Percentiles rank a stretch among this genome's conserved stretches.
Conservation (phyloP, 495 filamentous ascomycete species). For the Xylaria telfairii region DNA sequence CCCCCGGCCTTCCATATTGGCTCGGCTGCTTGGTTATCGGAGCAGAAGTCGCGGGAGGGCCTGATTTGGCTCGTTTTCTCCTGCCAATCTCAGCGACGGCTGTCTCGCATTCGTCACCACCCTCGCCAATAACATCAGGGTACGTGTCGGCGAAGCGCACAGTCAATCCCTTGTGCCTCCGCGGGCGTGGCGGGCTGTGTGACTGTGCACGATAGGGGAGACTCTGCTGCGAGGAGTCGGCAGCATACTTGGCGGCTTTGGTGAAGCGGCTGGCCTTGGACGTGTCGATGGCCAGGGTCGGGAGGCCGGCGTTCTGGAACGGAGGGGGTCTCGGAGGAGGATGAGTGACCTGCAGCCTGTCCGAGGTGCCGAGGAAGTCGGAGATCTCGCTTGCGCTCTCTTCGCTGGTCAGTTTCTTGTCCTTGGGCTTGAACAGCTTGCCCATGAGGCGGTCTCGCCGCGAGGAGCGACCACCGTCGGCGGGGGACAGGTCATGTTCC, state of each 20-base stretch:
- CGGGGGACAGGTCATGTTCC: constrained; percentile 50
- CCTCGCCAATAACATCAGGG: constrained; percentile 83
- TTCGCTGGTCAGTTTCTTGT: constrained; percentile 49
- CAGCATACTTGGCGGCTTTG: constrained; percentile 45
- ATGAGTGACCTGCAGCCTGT: constrained; percentile 49
- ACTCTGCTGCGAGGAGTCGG: constrained; percentile 41
- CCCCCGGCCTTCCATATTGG: constrained; percentile 31
- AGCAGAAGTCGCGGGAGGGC: constrained; percentile 34
- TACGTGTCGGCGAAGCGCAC: constrained; percentile 72
- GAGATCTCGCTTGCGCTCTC: constrained; percentile 47
- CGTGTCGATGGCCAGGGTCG: constrained; percentile 54
- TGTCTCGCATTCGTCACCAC: constrained; percentile 79
- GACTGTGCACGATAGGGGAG: constrained; percentile 38
- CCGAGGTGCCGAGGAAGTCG: constrained; percentile 52
- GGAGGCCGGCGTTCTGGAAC: constrained; percentile 34
- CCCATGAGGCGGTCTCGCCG: constrained; percentile 56
- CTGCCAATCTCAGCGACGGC: constrained; percentile 72
- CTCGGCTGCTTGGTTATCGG: constrained; percentile 32
- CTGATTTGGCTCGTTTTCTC: constrained; percentile 52
- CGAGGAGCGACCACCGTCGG: constrained; percentile 46
- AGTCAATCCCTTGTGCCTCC: constrained; percentile 61
- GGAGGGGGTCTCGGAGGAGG: constrained; percentile 38
- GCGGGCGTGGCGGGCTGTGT: constrained; percentile 41
- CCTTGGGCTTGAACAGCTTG: constrained; percentile 53
- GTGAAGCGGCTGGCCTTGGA: constrained; percentile 52